Percentiles rank a stretch among this genome's conserved stretches.
Evolutionary conservation across 2,329 filamentous ascomycete species (phyloP).

Genomic region (Cordyceps fumosorosea): DNA sequence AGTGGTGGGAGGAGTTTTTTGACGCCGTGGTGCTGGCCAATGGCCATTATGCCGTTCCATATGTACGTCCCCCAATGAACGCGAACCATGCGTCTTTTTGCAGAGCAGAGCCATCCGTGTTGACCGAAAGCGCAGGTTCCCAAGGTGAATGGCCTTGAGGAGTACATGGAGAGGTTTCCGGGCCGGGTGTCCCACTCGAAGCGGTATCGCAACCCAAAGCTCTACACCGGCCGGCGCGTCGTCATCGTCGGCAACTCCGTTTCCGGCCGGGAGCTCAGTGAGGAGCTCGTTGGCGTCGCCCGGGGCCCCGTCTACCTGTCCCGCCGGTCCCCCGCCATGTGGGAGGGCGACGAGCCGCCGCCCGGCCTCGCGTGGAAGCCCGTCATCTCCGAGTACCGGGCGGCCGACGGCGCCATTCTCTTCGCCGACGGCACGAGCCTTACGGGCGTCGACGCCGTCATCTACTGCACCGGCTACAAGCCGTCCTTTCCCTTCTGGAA

Average conservation of each 20-base stretch:
- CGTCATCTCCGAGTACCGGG: slow-evolving; percentile 37
- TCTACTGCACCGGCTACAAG: slow-evolving; percentile 29
- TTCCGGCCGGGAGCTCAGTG: slow-evolving; percentile 34
- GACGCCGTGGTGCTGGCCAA: slow-evolving; percentile 38
- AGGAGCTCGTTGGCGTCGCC: slow-evolving; percentile 31
- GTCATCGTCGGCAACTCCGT: slow-evolving; percentile 39
- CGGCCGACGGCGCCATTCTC: slow-evolving; percentile 35
- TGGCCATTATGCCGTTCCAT: slow-evolving; percentile 38
- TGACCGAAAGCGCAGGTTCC: neutral
- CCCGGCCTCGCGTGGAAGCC: slow-evolving; percentile 48
- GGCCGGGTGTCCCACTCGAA: slow-evolving; percentile 39
- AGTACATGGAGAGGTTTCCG: slow-evolving; percentile 26
- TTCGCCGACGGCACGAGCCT: slow-evolving; percentile 27
- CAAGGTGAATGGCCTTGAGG: slow-evolving; percentile 1
- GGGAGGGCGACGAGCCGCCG: slow-evolving; percentile 43
- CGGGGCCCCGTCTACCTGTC: slow-evolving; percentile 44
- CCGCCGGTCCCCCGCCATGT: slow-evolving; percentile 39
- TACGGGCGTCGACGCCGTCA: slow-evolving; percentile 22
- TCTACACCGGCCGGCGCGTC: slow-evolving; percentile 28
- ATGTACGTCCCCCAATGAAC: slow-evolving; percentile 27
- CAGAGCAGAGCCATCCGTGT: no score
- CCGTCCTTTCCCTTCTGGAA: slow-evolving; percentile 46
- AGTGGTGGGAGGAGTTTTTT: slow-evolving; percentile 49
- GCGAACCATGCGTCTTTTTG: neutral
- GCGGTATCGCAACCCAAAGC: slow-evolving; percentile 32